A percentile compares a stretch with the other conserved stretches of the same genome.
These are phyloP conservation scores for Penicillium glabrum DNA, from an alignment of 2,329 filamentous ascomycete species.

Conservation along the genomic window DNA sequence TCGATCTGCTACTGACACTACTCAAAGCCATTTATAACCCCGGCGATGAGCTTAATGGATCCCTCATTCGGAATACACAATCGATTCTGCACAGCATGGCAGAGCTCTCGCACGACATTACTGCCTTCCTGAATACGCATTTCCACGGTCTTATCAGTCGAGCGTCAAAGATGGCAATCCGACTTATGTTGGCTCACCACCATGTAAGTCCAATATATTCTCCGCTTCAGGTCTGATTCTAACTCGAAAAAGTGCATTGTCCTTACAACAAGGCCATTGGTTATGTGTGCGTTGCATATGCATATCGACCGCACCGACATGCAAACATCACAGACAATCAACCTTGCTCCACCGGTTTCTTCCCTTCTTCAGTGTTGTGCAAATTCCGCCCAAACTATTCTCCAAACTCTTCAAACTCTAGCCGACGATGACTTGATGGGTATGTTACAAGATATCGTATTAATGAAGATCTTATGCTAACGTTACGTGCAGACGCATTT, in stretches of 20 bases:
- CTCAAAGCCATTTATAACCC: slow-evolving; percentile 27
- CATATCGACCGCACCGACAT: slow-evolving; percentile 24
- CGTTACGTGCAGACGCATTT: slow-evolving; percentile 30
- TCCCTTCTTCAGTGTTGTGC: slow-evolving; percentile 27
- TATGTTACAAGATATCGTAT: not conserved
- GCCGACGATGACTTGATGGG: slow-evolving; percentile 25
- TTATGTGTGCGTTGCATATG: slow-evolving; percentile 28
- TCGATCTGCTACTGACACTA: not conserved
- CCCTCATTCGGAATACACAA: slow-evolving; percentile 25
- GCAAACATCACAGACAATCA: slow-evolving; percentile 16
- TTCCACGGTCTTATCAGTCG: slow-evolving; percentile 26
- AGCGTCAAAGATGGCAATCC: slow-evolving; percentile 27
- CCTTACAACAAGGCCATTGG: slow-evolving; percentile 25
- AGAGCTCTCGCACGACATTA: slow-evolving; percentile 25
- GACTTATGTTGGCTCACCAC: slow-evolving; percentile 28
- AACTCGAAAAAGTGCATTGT: slow-evolving; percentile 21
- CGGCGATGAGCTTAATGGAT: slow-evolving; percentile 23
- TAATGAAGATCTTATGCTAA: not conserved
- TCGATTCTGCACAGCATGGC: slow-evolving; percentile 27
- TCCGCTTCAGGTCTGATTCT: not conserved
- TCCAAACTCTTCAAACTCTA: slow-evolving; percentile 24
- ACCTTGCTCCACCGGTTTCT: slow-evolving; percentile 15
- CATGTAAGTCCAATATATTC: slow-evolving; percentile 15
- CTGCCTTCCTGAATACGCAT: slow-evolving; percentile 21
- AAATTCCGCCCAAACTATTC: slow-evolving; percentile 25